These are phyloP conservation scores for Neocatenulostroma microsporum DNA, from an alignment of 2,329 filamentous ascomycete species.

Conservation along the genomic window DNA sequence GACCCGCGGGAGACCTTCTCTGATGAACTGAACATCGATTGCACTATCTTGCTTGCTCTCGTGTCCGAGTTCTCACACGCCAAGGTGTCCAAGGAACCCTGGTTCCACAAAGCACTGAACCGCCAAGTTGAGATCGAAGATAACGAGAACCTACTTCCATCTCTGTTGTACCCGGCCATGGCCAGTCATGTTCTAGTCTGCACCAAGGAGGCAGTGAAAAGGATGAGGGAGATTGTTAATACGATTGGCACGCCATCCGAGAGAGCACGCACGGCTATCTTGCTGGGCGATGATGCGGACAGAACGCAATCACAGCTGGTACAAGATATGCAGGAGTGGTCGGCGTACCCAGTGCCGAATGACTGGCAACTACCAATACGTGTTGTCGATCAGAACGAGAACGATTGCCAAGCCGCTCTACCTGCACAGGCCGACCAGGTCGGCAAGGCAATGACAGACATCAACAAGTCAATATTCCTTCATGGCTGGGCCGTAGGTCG, in stretches of 20 bases:
- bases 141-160: slow-evolving; percentile 52
- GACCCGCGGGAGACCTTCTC: slow-evolving; percentile 34
- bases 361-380: slow-evolving; percentile 55
- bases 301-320: slow-evolving; percentile 26
- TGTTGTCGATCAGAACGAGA: slow-evolving; percentile 43
- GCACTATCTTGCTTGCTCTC: slow-evolving; percentile 63
- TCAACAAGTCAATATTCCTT: slow-evolving; percentile 65
- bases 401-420: slow-evolving; percentile 33
- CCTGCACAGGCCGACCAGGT: slow-evolving; percentile 40
- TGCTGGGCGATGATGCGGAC: slow-evolving; percentile 45
- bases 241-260: slow-evolving; percentile 57
- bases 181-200: slow-evolving; percentile 52
- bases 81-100: slow-evolving; percentile 40
- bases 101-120: slow-evolving; percentile 53
- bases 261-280: slow-evolving; percentile 50
- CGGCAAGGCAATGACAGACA: slow-evolving; percentile 45
- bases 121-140: slow-evolving; percentile 59
- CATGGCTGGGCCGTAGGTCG: slow-evolving; percentile 58
- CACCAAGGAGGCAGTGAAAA: slow-evolving; percentile 55
- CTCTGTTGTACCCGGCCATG: slow-evolving; percentile 57
- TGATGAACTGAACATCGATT: slow-evolving; percentile 52
- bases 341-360: slow-evolving; percentile 47
- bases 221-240: slow-evolving; percentile 60
- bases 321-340: slow-evolving; percentile 35
- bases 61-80: slow-evolving; percentile 65